Evolutionary conservation across 2,329 filamentous ascomycete species (phyloP).

Genomic region (Aschersonia sp.): DNA sequence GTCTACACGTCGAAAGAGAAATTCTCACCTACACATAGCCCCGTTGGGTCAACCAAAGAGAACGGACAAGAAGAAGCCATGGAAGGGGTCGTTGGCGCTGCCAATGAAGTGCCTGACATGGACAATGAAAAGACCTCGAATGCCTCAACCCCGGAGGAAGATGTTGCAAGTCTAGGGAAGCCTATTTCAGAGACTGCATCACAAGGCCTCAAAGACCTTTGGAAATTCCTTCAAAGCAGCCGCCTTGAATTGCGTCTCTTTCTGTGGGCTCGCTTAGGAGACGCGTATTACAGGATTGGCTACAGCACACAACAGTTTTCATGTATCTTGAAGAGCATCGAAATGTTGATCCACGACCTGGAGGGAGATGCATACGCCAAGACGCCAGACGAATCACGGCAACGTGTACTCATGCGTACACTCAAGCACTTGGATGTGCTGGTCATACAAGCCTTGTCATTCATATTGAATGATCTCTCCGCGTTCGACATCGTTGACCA

Average conservation of each 20-base stretch:
- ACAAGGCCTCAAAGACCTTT: slow-evolving; percentile 58
- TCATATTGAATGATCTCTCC: slow-evolving; percentile 49
- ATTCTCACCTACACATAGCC: not conserved
- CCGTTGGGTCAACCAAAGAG: not conserved
- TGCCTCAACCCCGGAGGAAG: slow-evolving; percentile 4
- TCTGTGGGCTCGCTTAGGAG: slow-evolving; percentile 79
- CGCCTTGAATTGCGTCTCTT: slow-evolving; percentile 73
- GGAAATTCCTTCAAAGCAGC: slow-evolving; percentile 69
- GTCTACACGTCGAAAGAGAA: slow-evolving; percentile 23
- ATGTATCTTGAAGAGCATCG: slow-evolving; percentile 73
- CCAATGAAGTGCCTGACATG: not conserved
- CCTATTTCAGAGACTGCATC: slow-evolving; percentile 37
- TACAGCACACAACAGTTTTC: slow-evolving; percentile 82
- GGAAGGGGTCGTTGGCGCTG: not conserved
- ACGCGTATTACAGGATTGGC: slow-evolving; percentile 73
- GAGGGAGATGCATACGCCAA: slow-evolving; percentile 48
- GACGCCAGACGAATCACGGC: slow-evolving; percentile 48
- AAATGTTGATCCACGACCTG: slow-evolving; percentile 56
- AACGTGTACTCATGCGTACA: slow-evolving; percentile 56
- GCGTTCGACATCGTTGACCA: slow-evolving; percentile 78
- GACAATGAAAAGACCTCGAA: not conserved
- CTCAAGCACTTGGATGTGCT: slow-evolving; percentile 69
- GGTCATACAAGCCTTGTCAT: slow-evolving; percentile 53
- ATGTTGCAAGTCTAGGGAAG: slow-evolving; percentile 4
- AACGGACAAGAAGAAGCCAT: not conserved